phyloP scores from a whole-genome alignment of 176 grass and related monocot genomes.

The Dactylis glomerata region DNA sequence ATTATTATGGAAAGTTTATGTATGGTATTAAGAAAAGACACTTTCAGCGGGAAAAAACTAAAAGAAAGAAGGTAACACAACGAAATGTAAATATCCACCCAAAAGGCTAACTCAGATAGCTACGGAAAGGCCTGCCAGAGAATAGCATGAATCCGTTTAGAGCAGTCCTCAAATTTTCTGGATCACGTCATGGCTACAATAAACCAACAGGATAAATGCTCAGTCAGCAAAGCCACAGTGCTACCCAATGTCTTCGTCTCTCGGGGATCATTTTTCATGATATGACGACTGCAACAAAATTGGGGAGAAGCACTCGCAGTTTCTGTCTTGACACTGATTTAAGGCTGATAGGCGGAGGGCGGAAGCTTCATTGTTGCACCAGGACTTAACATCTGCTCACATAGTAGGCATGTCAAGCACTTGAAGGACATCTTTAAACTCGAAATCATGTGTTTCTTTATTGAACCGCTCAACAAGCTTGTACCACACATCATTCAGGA shows the following conservation, averaged over 20 bases:
- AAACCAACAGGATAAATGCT: not conserved
- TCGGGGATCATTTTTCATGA: not conserved
- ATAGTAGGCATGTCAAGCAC: constrained; percentile 85
- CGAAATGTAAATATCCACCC: not conserved
- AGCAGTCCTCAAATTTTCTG: not conserved
- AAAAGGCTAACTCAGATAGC: not conserved
- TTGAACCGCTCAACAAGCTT: constrained; percentile 90
- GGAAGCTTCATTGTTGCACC: not conserved
- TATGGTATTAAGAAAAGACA: not conserved
- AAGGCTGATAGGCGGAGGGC: not conserved
- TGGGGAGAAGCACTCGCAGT: not conserved
- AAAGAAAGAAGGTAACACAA: not conserved
- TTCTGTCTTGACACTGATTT: not conserved
- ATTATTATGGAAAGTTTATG: not conserved
- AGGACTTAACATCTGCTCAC: constrained; percentile 32
- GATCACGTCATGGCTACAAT: not conserved
- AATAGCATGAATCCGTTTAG: not conserved
- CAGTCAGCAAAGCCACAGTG: not conserved
- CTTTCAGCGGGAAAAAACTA: not conserved
- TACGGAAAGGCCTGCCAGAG: not conserved
- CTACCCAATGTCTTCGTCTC: not conserved
- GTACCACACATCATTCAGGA: constrained; percentile 78
- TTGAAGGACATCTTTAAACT: constrained; percentile 80
- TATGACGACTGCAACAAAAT: not conserved
- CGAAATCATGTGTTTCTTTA: constrained; percentile 80